Percentiles rank a stretch among this genome's conserved stretches.
Conservation (phyloP, 2,329 filamentous ascomycete genomes). For the Balansia obtecta region DNA sequence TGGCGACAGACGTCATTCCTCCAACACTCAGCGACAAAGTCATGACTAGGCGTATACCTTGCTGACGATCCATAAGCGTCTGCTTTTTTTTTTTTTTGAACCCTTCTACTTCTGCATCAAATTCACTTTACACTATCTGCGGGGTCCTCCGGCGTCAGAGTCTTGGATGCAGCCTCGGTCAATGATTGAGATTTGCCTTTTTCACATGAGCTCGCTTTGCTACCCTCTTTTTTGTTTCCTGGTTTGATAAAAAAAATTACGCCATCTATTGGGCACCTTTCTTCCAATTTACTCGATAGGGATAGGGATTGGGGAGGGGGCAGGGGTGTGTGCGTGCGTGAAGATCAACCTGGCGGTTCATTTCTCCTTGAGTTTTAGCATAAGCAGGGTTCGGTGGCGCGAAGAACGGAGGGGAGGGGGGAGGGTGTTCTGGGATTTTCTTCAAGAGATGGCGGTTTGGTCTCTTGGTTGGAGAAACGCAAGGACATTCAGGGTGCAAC, state of each 20-base stretch:
- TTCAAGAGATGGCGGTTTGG: not conserved
- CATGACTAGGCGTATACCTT: conserved; percentile 15
- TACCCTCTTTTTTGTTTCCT: not conserved
- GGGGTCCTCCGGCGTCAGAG: not conserved
- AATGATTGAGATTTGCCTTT: not conserved
- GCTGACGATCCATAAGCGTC: not conserved
- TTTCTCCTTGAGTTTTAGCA: not conserved
- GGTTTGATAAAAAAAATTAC: no score
- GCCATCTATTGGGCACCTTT: not conserved
- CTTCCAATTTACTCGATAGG: not conserved
- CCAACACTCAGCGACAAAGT: conserved; percentile 19
- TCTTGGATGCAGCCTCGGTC: not conserved
- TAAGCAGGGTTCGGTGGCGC: not conserved
- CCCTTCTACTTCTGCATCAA: not conserved
- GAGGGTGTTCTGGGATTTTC: not conserved
- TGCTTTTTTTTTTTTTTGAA: not conserved
- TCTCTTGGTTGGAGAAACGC: not conserved
- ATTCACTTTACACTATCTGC: conserved; percentile 3
- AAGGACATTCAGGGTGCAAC: not conserved
- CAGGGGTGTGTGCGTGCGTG: no score
- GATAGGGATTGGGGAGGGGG: no score
- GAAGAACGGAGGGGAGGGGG: not conserved
- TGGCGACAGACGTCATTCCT: conserved; percentile 25
- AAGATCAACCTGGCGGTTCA: not conserved
- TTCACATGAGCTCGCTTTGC: not conserved